Base-by-base conservation (phyloP, 345 rosid genomes). In the Salix exigua region DNA sequence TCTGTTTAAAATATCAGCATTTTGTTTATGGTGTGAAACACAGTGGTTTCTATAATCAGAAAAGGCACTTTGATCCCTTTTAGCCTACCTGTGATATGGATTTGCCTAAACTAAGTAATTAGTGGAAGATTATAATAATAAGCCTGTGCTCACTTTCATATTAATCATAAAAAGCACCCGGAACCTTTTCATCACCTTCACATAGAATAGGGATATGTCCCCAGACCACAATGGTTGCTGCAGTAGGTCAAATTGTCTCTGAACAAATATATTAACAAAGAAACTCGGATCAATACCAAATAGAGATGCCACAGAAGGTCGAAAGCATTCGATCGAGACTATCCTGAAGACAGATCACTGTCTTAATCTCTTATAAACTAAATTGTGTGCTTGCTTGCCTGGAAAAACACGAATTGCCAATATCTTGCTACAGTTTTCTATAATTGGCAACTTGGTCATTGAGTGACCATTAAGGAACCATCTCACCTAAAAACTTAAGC, bases 51-150 rank as follows among this genome's bases (percentile, higher is more conserved):
- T 48, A 33, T 30, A 64, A 46, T 53, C 8, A n/a, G 26, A 66
- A 66, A 46, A 51, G 35, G 46, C 37, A 37, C 76, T 2, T 0
- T 58, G 42, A 18, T 48, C 72, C 58, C 78, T 75, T 75, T 51
- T 66, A 66, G 78, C 78, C 78, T 75, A 75, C 78, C 72, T 31
- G 1, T 64, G 67, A 72, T 25, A 72, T 23, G 66, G 26, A 38
- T 13, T 25, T 18, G 51, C 64, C 37, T 30, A 31, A 55, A 38
- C 19, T 7, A 42, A 75, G 4, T 2, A 35, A 44, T 16, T 5
- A 67, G 78, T 75, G 78, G 72, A 50, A 53, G 65, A 35, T 67
- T 69, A 50, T n/a, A 72, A 72, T 21, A 40, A 40, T 67, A 61
- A 61, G 30, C 48, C 35, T 33, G 35, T 51, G 35, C 58, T 75